Evolutionary conservation across 2,329 filamentous ascomycete species (phyloP).

Genomic region (Saccharata proteae): DNA sequence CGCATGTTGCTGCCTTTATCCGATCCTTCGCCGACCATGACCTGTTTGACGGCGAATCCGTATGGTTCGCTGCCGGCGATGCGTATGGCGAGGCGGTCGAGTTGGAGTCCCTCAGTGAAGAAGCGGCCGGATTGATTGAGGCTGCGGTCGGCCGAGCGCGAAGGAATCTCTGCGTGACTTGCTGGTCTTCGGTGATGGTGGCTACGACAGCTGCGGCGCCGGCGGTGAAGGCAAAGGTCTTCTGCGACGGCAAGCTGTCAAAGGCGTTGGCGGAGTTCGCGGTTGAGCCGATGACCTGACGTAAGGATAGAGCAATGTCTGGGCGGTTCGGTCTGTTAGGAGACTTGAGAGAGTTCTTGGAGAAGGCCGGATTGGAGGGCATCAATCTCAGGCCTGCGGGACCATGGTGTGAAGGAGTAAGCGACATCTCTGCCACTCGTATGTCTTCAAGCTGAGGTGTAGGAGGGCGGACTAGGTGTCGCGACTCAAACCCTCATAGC

Average conservation of each 20-base stretch:
- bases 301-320: conserved; percentile 51
- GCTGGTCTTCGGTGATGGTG: conserved; percentile 54
- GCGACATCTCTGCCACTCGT: no score
- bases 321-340: conserved; percentile 39
- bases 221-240: conserved; percentile 76
- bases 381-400: no score
- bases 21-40: conserved; percentile 83
- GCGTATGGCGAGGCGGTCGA: conserved; percentile 29
- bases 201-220: conserved; percentile 90
- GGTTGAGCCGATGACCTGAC: conserved; percentile 83
- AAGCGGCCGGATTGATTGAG: conserved; percentile 56
- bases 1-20: conserved; percentile 86
- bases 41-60: conserved; percentile 51
- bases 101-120: conserved; percentile 37
- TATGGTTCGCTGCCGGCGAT: conserved; percentile 38
- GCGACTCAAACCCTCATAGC: no score
- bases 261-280: conserved; percentile 76
- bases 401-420: no score
- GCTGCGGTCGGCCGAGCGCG: conserved; percentile 63
- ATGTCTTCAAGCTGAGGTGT: no score
- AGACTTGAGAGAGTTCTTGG: conserved; percentile 50
- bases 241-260: conserved; percentile 59
- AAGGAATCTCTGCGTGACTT: conserved; percentile 72
- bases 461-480: no score
- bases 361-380: conserved; percentile 62